These are phyloP conservation scores for Grosmannia serpens DNA, from an alignment of 2,329 filamentous ascomycete genomes.

Conservation along the genomic window DNA sequence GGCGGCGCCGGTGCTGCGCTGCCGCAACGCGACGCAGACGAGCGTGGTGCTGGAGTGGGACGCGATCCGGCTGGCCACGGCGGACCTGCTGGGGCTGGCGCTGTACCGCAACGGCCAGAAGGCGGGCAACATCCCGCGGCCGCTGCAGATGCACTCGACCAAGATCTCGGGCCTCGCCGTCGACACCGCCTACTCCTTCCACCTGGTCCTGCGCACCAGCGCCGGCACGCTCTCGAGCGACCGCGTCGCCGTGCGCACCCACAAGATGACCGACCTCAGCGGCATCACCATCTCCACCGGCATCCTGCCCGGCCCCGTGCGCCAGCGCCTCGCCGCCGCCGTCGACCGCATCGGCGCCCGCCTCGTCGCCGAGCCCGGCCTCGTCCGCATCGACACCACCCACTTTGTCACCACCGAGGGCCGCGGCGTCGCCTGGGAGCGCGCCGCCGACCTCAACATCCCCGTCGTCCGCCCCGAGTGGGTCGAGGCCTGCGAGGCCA, in stretches of 20 bases:
- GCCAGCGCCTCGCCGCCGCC: conserved; percentile 62
- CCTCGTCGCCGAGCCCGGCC: conserved; percentile 53
- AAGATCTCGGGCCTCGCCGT: conserved; percentile 96
- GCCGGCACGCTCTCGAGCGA: conserved; percentile 81
- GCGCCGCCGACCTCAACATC: conserved; percentile 94
- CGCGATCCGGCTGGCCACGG: conserved; percentile 82
- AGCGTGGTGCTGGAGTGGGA: conserved; percentile 98
- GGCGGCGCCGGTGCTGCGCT: conserved; percentile 65
- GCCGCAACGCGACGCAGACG: conserved; percentile 97
- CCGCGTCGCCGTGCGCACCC: conserved; percentile 74
- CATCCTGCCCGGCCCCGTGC: conserved; percentile 61
- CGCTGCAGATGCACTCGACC: conserved; percentile 78
- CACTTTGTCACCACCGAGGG: conserved; percentile 97
- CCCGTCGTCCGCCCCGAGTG: conserved; percentile 94
- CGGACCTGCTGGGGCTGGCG: conserved; percentile 77
- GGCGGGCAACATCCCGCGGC: conserved; percentile 85
- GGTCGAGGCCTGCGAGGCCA: conserved; percentile 92
- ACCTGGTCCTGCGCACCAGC: conserved; percentile 79
- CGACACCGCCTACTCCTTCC: conserved; percentile 91
- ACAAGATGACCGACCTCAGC: conserved; percentile 96
- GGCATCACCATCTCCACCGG: conserved; percentile 93
- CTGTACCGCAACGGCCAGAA: conserved; percentile 95
- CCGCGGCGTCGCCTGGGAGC: conserved; percentile 83
- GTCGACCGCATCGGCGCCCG: conserved; percentile 87
- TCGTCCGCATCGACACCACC: conserved; percentile 90